phyloP scores from a whole-genome alignment of 768 basidiomycete genomes.

The Termitomyces sp. region DNA sequence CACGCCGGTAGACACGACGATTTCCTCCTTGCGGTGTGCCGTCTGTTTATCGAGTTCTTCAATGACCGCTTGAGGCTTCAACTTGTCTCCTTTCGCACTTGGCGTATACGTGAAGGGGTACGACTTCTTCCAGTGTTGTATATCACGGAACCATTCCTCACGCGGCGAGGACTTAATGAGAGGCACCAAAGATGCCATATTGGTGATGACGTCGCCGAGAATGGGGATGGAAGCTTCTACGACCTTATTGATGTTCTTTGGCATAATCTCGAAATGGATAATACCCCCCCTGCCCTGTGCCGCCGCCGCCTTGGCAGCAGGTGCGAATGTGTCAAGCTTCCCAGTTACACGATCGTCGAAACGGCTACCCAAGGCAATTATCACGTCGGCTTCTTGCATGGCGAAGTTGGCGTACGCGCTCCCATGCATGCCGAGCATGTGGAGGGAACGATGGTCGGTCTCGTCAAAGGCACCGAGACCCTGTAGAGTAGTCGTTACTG shows the following conservation, averaged over 20 bases:
- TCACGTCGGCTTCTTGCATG: slow-evolving; percentile 96
- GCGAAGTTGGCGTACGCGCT: slow-evolving; percentile 95
- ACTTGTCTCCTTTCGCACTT: slow-evolving; percentile 53
- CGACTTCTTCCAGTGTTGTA: slow-evolving; percentile 76
- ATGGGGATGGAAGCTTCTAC: slow-evolving; percentile 92
- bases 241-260: slow-evolving; percentile 99
- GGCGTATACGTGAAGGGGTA: slow-evolving; percentile 89
- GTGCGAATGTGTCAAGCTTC: slow-evolving; percentile 84
- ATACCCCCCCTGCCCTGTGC: slow-evolving; percentile 86
- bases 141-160: slow-evolving; percentile 76
- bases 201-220: slow-evolving; percentile 87
- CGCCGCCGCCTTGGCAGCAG: slow-evolving; percentile 84
- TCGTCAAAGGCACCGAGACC: slow-evolving; percentile 97
- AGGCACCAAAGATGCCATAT: slow-evolving; percentile 78
- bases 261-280: slow-evolving; percentile 98
- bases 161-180: slow-evolving; percentile 62
- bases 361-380: slow-evolving; percentile 93
- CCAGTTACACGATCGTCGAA: slow-evolving; percentile 99
- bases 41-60: slow-evolving; percentile 85
- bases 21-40: slow-evolving; percentile 76
- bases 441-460: slow-evolving; percentile 74
- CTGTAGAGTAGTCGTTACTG: slow-evolving; percentile 94
- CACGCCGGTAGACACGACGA: slow-evolving; percentile 89
- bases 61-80: slow-evolving; percentile 97
- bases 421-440: slow-evolving; percentile 99